phyloP scores from a whole-genome alignment of 2,329 filamentous ascomycete genomes.

The Aureobasidium sp. region DNA sequence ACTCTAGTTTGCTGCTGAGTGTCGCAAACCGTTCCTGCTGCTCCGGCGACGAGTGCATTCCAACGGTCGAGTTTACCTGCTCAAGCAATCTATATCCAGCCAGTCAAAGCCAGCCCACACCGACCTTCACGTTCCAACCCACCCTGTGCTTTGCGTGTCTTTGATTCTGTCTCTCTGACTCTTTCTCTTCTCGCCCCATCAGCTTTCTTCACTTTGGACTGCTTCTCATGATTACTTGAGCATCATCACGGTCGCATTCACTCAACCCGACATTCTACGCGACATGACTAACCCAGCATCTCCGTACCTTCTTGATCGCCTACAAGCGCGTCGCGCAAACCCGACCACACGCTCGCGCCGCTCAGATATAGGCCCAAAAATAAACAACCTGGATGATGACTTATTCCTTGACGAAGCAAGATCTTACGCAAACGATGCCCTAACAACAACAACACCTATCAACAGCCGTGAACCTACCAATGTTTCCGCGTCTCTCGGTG shows the following conservation, averaged over 20 bases:
- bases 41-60: slow-evolving; percentile 10
- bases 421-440: slow-evolving; percentile 20
- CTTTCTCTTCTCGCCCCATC: neutral
- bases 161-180: neutral
- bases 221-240: neutral
- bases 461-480: slow-evolving; percentile 18
- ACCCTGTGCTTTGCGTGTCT: neutral
- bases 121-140: slow-evolving; percentile 3
- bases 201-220: neutral
- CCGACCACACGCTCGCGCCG: slow-evolving; percentile 28
- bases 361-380: slow-evolving; percentile 28
- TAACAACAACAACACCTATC: slow-evolving; percentile 24
- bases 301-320: slow-evolving; percentile 28
- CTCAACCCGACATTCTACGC: slow-evolving; percentile 22
- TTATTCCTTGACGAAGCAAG: slow-evolving; percentile 30
- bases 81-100: neutral
- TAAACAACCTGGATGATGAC: slow-evolving; percentile 26
- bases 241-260: slow-evolving; percentile 5
- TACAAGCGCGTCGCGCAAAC: slow-evolving; percentile 28
- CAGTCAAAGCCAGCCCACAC: neutral
- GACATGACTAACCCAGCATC: slow-evolving; percentile 15
- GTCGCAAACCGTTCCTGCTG: slow-evolving; percentile 2
- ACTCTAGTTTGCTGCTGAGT: neutral
- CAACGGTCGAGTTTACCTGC: slow-evolving; percentile 6
- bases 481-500: slow-evolving; percentile 39